These are phyloP conservation scores for Leishmania guyanensis DNA, from an alignment of 208 protist species.

Conservation along the genomic window DNA sequence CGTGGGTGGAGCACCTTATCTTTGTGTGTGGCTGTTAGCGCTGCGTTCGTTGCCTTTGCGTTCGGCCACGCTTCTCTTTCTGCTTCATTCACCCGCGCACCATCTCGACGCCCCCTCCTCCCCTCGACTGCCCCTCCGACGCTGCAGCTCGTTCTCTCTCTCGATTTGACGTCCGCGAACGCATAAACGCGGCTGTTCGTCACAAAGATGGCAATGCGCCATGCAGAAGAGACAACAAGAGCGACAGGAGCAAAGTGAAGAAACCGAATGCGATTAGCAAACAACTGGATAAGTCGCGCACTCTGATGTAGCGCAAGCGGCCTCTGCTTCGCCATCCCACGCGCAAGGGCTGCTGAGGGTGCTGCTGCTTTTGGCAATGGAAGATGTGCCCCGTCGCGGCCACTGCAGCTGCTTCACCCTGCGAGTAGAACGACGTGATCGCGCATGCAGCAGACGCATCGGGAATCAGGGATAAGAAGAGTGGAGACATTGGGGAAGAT, in stretches of 20 bases:
- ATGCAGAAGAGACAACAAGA: background rate
- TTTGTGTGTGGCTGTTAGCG: background rate
- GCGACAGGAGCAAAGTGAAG: background rate
- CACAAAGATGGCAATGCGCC: background rate
- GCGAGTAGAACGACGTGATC: background rate
- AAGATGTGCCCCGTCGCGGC: background rate
- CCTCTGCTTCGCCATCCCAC: background rate
- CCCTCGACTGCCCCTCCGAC: background rate
- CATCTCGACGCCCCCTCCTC: background rate
- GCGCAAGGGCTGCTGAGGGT: background rate
- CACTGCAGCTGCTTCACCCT: background rate
- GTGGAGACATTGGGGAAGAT: background rate
- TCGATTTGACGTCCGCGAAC: background rate
- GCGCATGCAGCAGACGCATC: background rate
- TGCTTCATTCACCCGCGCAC: background rate
- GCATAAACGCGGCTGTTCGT: background rate
- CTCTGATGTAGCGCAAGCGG: background rate
- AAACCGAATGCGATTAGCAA: background rate
- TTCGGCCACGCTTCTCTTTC: background rate
- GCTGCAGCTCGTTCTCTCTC: background rate
- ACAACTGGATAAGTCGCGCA: background rate
- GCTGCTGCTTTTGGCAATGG: background rate
- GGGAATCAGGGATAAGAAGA: background rate
- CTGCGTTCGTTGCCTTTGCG: background rate
- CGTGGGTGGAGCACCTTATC: background rate